phyloP scores from a whole-genome alignment of 257 asterid genomes.

The Prunella vulgaris region DNA sequence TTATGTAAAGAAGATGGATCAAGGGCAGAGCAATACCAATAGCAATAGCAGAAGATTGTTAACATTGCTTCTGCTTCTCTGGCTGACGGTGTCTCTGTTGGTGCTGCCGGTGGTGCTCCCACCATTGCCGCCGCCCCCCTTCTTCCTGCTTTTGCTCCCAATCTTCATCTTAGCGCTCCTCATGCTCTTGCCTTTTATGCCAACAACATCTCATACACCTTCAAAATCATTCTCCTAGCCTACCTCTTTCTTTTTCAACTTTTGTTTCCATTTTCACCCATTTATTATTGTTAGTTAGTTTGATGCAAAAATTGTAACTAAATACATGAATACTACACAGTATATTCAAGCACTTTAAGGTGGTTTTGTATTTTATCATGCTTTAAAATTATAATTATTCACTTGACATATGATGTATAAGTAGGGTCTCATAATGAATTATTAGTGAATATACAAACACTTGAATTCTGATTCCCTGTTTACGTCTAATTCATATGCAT shows the following conservation, averaged over 20 bases:
- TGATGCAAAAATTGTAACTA: too few species aligned
- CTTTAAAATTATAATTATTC: too few species aligned
- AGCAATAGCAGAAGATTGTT: too few species aligned
- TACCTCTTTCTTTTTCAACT: too few species aligned
- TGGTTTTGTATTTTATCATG: too few species aligned
- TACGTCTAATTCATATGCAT: not conserved
- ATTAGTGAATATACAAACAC: not conserved
- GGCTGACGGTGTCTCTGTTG: constrained; percentile 58
- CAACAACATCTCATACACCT: not conserved
- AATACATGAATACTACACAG: too few species aligned
- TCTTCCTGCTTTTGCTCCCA: constrained; percentile 60
- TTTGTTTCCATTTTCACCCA: too few species aligned
- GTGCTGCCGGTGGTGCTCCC: constrained; percentile 66
- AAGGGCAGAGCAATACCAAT: too few species aligned
- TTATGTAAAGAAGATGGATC: constrained; percentile 29
- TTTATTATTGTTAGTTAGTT: too few species aligned
- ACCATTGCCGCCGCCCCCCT: constrained; percentile 79
- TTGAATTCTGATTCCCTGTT: not conserved
- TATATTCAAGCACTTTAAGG: too few species aligned
- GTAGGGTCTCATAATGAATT: not conserved
- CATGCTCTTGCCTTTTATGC: constrained; percentile 67
- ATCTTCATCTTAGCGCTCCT: constrained; percentile 47
- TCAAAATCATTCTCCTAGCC: too few species aligned
- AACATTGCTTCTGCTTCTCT: constrained; percentile 40
- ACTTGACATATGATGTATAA: too few species aligned